phyloP scores from a whole-genome alignment of 805 yeast species.

The Starmera quercuum region DNA sequence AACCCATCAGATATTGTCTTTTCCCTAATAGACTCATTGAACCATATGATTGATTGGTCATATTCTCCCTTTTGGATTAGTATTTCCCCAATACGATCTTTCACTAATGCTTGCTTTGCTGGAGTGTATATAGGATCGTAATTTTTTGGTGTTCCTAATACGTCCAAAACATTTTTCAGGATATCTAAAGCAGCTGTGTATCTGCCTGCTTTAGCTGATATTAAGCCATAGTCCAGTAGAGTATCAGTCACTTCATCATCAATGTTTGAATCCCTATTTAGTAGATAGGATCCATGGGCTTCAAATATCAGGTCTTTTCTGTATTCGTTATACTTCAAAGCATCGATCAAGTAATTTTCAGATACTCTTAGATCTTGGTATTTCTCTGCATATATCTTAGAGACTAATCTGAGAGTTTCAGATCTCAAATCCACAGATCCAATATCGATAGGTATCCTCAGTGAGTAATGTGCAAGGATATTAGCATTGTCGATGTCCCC shows the following conservation, averaged over 20 bases:
- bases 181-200: conserved; percentile 24
- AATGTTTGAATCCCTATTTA: conserved; percentile 8
- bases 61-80: conserved; percentile 27
- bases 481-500: conserved; percentile 20
- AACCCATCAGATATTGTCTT: conserved; percentile 30
- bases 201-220: conserved; percentile 13
- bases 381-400: conserved; percentile 20
- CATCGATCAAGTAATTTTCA: conserved; percentile 22
- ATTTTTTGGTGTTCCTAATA: conserved; percentile 15
- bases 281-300: conserved; percentile 10
- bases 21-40: conserved; percentile 28
- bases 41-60: conserved; percentile 31
- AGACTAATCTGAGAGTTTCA: conserved; percentile 27
- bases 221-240: conserved; percentile 18
- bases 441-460: conserved; percentile 23
- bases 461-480: conserved; percentile 20
- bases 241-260: conserved; percentile 16
- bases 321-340: conserved; percentile 19
- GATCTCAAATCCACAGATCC: conserved; percentile 16
- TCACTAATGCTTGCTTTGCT: conserved; percentile 1
- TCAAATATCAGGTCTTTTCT: conserved; percentile 11
- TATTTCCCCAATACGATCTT: conserved; percentile 27
- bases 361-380: conserved; percentile 16
- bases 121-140: conserved; percentile 20
- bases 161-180: conserved; percentile 17